Evolutionary conservation across 352 stramenopile species (phyloP).

Genomic region (Phytophthora quininea): DNA sequence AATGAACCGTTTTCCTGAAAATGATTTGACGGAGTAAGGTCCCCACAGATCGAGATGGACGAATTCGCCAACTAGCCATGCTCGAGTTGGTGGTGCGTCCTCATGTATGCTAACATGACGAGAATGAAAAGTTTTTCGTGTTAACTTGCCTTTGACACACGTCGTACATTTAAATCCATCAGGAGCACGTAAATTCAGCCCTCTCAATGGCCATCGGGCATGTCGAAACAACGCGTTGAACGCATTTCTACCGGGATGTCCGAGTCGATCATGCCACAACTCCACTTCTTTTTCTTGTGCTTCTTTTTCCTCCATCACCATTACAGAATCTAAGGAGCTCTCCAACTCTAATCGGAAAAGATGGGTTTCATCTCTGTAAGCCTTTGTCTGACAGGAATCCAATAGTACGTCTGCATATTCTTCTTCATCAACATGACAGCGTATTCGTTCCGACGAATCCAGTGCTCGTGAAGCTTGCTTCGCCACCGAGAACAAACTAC

Average conservation of each 20-base stretch:
- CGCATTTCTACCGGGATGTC: conserved; percentile 6
- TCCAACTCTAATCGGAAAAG: conserved; percentile 6
- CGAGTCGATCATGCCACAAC: conserved; percentile 5
- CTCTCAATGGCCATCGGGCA: background rate
- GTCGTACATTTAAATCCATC: conserved; percentile 5
- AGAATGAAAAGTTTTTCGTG: conserved; percentile 7
- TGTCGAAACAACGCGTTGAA: conserved; percentile 16
- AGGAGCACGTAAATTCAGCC: conserved; percentile 3
- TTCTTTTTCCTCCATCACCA: background rate
- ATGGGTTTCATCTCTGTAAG: conserved; percentile 11
- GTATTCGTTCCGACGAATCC: background rate
- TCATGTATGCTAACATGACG: no score
- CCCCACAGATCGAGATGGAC: conserved; percentile 24
- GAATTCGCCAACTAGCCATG: conserved; percentile 16
- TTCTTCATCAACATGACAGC: conserved; percentile 2
- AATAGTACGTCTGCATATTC: no score
- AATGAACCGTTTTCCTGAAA: conserved; percentile 19
- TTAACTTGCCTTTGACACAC: conserved; percentile 19
- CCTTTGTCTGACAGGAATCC: no score
- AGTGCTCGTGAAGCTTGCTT: background rate
- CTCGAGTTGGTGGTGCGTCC: background rate
- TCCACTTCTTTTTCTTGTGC: no score
- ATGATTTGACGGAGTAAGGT: conserved; percentile 18
- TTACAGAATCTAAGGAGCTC: background rate
- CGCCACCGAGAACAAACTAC: conserved; percentile 7